phyloP scores from a whole-genome alignment of 2,329 filamentous ascomycete genomes.

The Scedosporium minutisporum region DNA sequence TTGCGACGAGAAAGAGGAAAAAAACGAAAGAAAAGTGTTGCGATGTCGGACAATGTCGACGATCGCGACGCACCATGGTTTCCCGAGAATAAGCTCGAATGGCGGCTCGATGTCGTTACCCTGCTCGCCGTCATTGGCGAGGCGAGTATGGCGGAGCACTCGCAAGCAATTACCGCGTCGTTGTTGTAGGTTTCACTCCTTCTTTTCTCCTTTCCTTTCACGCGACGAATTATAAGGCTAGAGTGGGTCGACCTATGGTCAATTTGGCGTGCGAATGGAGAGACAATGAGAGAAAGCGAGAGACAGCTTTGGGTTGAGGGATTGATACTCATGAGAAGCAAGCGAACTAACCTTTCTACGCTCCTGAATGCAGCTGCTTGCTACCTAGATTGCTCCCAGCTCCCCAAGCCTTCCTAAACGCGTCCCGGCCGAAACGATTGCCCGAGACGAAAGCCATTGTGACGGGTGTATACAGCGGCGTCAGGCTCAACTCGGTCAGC shows the following conservation, averaged over 20 bases:
- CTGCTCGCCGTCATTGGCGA: slow-evolving; percentile 55
- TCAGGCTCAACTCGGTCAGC: slow-evolving; percentile 42
- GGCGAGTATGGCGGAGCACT: slow-evolving; percentile 46
- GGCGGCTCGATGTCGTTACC: slow-evolving; percentile 52
- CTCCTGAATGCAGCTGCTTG: slow-evolving; percentile 26
- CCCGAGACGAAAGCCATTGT: slow-evolving; percentile 45
- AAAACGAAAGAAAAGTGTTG: not conserved
- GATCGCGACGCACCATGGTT: slow-evolving; percentile 25
- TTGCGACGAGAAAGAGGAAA: not conserved
- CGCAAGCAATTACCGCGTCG: slow-evolving; percentile 49
- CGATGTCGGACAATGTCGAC: slow-evolving; percentile 6
- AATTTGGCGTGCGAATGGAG: too few relatives aligned
- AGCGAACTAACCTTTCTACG: not conserved
- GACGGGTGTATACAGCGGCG: slow-evolving; percentile 49
- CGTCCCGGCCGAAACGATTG: slow-evolving; percentile 43
- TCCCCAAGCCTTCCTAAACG: slow-evolving; percentile 51
- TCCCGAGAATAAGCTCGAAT: slow-evolving; percentile 30
- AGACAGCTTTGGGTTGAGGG: too few relatives aligned
- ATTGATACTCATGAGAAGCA: not conserved
- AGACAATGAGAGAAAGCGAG: too few relatives aligned
- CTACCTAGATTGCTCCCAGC: slow-evolving; percentile 53
- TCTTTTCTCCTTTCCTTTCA: not conserved
- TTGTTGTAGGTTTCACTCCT: slow-evolving; percentile 21
- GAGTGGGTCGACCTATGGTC: too few relatives aligned
- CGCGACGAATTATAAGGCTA: not conserved